Evolutionary conservation across 352 stramenopile genomes (phyloP).

Genomic region (Phytophthora ramorum): DNA sequence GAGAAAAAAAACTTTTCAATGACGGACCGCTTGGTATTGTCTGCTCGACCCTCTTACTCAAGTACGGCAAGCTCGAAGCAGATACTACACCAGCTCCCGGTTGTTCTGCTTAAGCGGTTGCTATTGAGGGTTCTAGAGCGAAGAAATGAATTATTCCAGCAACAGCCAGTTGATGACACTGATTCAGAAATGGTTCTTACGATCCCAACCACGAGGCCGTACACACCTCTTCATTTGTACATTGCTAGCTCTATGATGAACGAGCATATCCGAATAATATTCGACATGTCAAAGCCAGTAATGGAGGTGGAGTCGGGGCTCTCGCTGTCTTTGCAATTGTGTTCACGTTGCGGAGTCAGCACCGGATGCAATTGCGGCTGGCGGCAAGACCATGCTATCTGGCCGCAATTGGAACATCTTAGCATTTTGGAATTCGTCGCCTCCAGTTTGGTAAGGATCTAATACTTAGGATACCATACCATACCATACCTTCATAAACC

Average conservation of each 20-base stretch:
- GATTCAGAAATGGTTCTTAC: constrained; percentile 12
- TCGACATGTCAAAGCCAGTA: constrained; percentile 10
- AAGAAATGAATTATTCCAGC: neutral
- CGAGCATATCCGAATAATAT: constrained; percentile 22
- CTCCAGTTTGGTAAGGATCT: constrained; percentile 27
- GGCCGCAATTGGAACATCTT: constrained; percentile 28
- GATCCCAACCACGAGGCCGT: constrained; percentile 8
- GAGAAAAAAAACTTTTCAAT: neutral
- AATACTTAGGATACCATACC: neutral
- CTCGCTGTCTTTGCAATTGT: constrained; percentile 31
- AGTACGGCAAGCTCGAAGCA: neutral
- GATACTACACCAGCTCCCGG: constrained; percentile 34
- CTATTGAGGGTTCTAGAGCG: constrained; percentile 28
- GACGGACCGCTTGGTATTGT: constrained; percentile 15
- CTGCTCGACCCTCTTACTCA: neutral
- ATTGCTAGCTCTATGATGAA: constrained; percentile 4
- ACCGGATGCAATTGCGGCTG: constrained; percentile 29
- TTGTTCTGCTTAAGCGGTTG: constrained; percentile 42
- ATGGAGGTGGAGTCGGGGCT: neutral
- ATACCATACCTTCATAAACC: neutral
- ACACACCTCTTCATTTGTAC: constrained; percentile 7
- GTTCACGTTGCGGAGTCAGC: constrained; percentile 33
- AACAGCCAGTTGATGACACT: neutral
- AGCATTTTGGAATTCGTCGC: constrained; percentile 41
- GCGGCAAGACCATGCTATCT: constrained; percentile 31